A percentile compares a stretch with the other conserved stretches of the same genome.
Conservation (phyloP, 495 filamentous ascomycete genomes). For the Daldinia bambusicola region DNA sequence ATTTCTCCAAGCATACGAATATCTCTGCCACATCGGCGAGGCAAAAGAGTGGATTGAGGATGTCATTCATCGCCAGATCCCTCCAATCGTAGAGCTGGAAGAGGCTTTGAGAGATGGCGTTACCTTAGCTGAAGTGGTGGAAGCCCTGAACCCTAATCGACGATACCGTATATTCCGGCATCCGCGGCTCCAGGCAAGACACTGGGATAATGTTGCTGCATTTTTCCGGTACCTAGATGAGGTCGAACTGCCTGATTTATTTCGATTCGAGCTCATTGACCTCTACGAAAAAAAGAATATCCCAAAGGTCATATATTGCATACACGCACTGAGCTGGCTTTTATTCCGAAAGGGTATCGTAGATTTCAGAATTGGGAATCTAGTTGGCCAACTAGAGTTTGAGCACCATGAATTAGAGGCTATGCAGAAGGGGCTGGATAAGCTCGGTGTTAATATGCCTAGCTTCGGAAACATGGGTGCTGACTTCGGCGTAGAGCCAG, state of each 20-base stretch:
- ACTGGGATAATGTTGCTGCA: constrained; percentile 94
- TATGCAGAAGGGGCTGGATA: constrained; percentile 95
- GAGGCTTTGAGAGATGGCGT: constrained; percentile 94
- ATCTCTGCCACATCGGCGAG: constrained; percentile 98
- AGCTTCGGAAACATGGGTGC: constrained; percentile 97
- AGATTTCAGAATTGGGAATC: constrained; percentile 96
- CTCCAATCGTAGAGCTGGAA: constrained; percentile 95
- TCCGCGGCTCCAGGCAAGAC: constrained; percentile 87
- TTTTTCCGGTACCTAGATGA: constrained; percentile 95
- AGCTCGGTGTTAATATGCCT: constrained; percentile 93
- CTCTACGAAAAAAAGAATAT: constrained; percentile 99
- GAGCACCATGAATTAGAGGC: constrained; percentile 97
- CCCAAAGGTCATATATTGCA: constrained; percentile 98
- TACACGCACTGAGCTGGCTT: constrained; percentile 96
- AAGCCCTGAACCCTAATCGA: constrained; percentile 81
- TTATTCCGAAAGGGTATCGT: constrained; percentile 94
- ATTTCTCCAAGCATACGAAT: constrained; percentile 97
- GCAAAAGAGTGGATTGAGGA: constrained; percentile 99
- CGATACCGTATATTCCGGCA: constrained; percentile 84
- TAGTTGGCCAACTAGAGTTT: constrained; percentile 96
- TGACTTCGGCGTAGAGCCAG: constrained; percentile 86
- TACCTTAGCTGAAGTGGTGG: constrained; percentile 94
- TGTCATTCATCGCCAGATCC: constrained; percentile 86
- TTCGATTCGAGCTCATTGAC: constrained; percentile 97
- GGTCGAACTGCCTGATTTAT: constrained; percentile 95